A percentile compares a stretch with the other conserved stretches of the same genome.
Evolutionary conservation across 331 rosid species (phyloP).

Genomic region (Malus hybrid): DNA sequence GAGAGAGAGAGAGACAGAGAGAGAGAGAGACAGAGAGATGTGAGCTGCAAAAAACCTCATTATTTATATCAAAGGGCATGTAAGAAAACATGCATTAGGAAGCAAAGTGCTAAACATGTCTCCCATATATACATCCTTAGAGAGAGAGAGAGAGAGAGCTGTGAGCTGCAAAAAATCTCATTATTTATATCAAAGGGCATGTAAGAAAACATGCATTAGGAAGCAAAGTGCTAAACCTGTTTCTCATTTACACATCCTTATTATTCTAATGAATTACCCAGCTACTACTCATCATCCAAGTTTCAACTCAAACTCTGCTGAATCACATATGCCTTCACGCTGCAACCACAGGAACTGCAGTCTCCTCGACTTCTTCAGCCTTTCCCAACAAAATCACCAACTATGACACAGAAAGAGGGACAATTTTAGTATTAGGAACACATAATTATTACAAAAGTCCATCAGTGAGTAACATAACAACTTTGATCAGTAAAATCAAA

Average conservation of each 20-base stretch:
- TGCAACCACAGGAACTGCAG: conserved; percentile 6
- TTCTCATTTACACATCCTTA: neutral
- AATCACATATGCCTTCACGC: conserved; percentile 11
- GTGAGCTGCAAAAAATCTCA: too few relatives aligned
- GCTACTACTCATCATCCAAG: neutral
- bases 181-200: too few relatives aligned
- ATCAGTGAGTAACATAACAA: neutral
- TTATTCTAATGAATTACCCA: neutral
- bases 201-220: too few relatives aligned
- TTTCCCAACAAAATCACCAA: conserved; percentile 36
- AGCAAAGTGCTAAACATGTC: too few relatives aligned
- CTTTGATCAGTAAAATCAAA: neutral
- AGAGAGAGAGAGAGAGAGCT: too few relatives aligned
- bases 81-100: too few relatives aligned
- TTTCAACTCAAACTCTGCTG: neutral
- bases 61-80: too few relatives aligned
- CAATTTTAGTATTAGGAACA: neutral
- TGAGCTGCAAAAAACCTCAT: too few relatives aligned
- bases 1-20: too few relatives aligned
- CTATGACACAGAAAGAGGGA: conserved; percentile 10
- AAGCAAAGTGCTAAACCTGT: too few relatives aligned
- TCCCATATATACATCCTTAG: too few relatives aligned
- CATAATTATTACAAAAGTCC: neutral
- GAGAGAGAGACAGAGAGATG: too few relatives aligned
- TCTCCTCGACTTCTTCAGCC: conserved; percentile 18